Base-by-base conservation (phyloP, 2,329 filamentous ascomycete genomes). In the Fusarium acutatum region DNA sequence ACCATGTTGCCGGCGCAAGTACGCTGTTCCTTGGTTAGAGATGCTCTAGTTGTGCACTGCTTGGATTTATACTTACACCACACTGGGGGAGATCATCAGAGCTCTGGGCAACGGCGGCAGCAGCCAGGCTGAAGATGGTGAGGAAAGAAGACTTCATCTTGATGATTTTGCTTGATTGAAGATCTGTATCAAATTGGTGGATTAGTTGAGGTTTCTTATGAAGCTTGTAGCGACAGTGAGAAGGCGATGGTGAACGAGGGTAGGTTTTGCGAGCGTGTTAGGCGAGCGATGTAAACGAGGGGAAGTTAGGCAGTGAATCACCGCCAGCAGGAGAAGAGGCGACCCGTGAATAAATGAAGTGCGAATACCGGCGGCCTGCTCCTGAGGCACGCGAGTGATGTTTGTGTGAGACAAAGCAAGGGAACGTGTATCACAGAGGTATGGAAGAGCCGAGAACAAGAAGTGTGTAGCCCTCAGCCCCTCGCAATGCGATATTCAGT, bases 71-170 rank as follows among this genome's bases (percentile, higher is more conserved):
- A 71, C 88, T 84, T 86, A 90, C 88, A 80, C 84, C 88, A 75
- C 88, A 90, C 24, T 78, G 64, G 38, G 87, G 84, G 57, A 89
- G 85, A 62, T 81, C 79, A 64, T 79, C 60, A 52, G 82, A 58
- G 69, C 82, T 77, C 78, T 88, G 86, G 44, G 83, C 85, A 24
- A 80, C 80, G 69, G 78, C 83, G 44, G 83, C 77, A 53, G 83
- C 81, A 71, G 82, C 82, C 62, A 86, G 77, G 72, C 83, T 78
- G 79, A 82, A 82, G 76, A 85, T 74, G 69, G 85, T 77, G 75
- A 87, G 75, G 74, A 85, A 71, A 65, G 82, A 78, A 63, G 82
- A 81, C 86, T 88, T 89, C 87, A 89, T 89, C 74, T 84, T 88
- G 83, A 78, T 60, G 72, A 60, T 46, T 75, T 66, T 64, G 50